Base-by-base conservation (phyloP, 352 stramenopile species). In the Pythium phragmiticola region DNA sequence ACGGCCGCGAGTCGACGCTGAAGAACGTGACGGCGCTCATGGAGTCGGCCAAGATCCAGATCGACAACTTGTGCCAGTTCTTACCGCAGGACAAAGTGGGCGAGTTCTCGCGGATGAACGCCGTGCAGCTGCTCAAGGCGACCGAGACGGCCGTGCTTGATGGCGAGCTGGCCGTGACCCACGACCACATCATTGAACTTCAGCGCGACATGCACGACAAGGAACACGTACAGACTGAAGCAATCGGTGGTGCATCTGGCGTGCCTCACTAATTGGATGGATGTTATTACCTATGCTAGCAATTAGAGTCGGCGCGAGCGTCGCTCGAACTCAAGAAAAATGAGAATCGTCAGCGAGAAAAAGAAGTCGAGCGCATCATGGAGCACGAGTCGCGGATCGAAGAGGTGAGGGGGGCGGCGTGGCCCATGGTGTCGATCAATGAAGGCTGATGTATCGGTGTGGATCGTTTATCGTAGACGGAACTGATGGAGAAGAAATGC, bases 31-130 rank as follows among this genome's bases (percentile, higher is more conserved):
- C 68, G 7, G 72, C 89, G 14, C 61, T 98, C 7, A 95, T 98
- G 59, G 68, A 88, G 41, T 67, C 77, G 16, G 77, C 91, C n/a
- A 85, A 94, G 39, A 99, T 99, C 63, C 84, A 98, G 63, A 96
- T 99, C 69, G 94, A 98, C 74, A 99, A 99, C 68, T 80, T 99
- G 36, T 99, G 97, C 62, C 98, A 98, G 48, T 99, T 99, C 66
- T 72, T 99, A 23, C 98, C 98, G 2, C 97, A 99, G 73, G 97
- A 99, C 68, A 97, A 97, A 72, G 97, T 96, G 17, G 86, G 88
- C 54, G 86, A 96, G 66, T 96, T 96, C 57, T 92, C 88, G n/a
- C 76, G 82, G 34, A 93, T 96, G 84, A 95, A 92, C 55, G 59
- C 83, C 0, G 58, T 69, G 23, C 72, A 75, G 67, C 72, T 96